A percentile compares a stretch with the other conserved stretches of the same genome.
Evolutionary conservation across 306 rosid genomes (phyloP).

Genomic region (Vachellia collinsii): DNA sequence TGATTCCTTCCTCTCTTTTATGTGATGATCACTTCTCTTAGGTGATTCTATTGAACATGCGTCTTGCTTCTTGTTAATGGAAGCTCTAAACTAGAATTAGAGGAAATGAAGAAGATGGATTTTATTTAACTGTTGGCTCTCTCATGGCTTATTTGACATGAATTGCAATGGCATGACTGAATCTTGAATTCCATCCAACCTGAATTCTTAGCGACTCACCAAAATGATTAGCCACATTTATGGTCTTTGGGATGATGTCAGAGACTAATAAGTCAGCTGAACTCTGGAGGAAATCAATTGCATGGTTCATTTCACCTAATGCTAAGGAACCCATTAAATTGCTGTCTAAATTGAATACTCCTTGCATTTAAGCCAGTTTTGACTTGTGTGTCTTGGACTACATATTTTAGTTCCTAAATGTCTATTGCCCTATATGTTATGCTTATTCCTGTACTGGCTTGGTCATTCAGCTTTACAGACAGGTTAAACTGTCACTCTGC

Average conservation of each 20-base stretch:
- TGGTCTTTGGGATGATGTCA: neutral
- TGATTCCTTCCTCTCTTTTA: neutral
- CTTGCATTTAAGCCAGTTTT: neutral
- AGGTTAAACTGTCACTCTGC: too few species aligned
- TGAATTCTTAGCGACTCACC: constrained; percentile 9
- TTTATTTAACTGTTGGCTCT: neutral
- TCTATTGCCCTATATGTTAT: neutral
- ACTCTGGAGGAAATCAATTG: neutral
- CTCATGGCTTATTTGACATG: constrained; percentile 9
- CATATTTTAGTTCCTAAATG: neutral
- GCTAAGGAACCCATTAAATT: neutral
- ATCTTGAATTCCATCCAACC: neutral
- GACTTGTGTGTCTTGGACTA: neutral
- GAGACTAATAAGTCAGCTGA: neutral
- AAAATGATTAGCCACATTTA: neutral
- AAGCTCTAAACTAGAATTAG: neutral
- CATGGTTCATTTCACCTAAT: neutral
- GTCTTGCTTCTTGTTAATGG: neutral
- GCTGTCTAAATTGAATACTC: too few species aligned
- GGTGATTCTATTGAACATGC: constrained; percentile 24
- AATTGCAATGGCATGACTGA: neutral
- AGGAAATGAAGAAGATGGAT: neutral
- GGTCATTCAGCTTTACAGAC: too few species aligned
- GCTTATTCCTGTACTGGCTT: too few species aligned
- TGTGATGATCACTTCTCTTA: constrained; percentile 1